Evolutionary conservation across 2,329 filamentous ascomycete species (phyloP).

Genomic region (Sarocladiaceae sp.): DNA sequence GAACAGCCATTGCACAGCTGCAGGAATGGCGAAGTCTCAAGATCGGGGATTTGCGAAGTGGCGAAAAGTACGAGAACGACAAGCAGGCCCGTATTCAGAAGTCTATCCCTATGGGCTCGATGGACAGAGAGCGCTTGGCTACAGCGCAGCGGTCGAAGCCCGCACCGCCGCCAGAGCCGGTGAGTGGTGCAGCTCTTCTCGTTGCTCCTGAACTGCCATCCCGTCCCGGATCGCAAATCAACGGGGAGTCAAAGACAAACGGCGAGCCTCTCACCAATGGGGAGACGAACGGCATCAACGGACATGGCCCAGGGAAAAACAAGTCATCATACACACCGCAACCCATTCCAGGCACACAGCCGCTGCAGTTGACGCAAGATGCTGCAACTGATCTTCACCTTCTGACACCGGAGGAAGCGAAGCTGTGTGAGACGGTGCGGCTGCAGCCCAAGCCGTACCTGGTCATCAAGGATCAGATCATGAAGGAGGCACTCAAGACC

Average conservation of each 20-base stretch:
- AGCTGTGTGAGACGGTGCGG: slow-evolving; percentile 77
- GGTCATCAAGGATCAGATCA: slow-evolving; percentile 86
- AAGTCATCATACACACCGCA: slow-evolving; percentile 42
- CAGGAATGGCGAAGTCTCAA: slow-evolving; percentile 88
- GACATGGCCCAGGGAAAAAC: slow-evolving; percentile 33
- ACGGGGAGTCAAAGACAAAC: slow-evolving; percentile 22
- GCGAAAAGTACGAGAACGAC: slow-evolving; percentile 88
- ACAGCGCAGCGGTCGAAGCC: slow-evolving; percentile 64
- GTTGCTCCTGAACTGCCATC: slow-evolving; percentile 73
- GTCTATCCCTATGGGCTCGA: slow-evolving; percentile 65
- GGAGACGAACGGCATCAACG: slow-evolving; percentile 41
- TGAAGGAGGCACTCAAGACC: slow-evolving; percentile 83
- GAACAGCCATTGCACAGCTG: slow-evolving; percentile 81
- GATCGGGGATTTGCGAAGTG: slow-evolving; percentile 77
- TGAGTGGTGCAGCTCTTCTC: slow-evolving; percentile 67
- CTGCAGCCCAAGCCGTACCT: slow-evolving; percentile 92
- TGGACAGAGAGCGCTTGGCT: slow-evolving; percentile 74
- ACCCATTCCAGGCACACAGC: slow-evolving; percentile 54
- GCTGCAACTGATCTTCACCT: slow-evolving; percentile 79
- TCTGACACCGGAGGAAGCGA: slow-evolving; percentile 73
- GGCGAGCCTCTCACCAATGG: slow-evolving; percentile 40
- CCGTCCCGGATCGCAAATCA: slow-evolving; percentile 31
- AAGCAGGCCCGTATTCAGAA: slow-evolving; percentile 72
- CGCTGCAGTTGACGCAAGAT: slow-evolving; percentile 65
- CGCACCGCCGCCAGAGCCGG: slow-evolving; percentile 59